These are phyloP conservation scores for Clarireedia paspali DNA, from an alignment of 2,329 filamentous ascomycete species.

Conservation along the genomic window DNA sequence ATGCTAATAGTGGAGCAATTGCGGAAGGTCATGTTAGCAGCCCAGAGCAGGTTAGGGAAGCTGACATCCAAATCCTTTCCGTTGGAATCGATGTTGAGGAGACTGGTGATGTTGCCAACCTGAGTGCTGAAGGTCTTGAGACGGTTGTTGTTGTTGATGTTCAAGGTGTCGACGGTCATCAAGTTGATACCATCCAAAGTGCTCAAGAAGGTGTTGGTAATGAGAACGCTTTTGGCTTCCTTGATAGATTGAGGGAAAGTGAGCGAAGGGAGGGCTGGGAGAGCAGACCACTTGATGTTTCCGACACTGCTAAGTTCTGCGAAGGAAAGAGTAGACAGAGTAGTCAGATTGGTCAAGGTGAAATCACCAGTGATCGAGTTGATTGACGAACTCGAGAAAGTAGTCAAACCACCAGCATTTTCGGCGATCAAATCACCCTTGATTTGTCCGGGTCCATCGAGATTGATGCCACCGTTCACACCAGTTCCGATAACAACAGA, in stretches of 20 bases:
- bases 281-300: constrained; percentile 62
- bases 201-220: constrained; percentile 80
- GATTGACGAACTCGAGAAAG: constrained; percentile 54
- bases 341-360: constrained; percentile 58
- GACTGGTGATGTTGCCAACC: constrained; percentile 65
- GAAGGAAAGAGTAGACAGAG: constrained; percentile 62
- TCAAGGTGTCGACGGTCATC: constrained; percentile 59
- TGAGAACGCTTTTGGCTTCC: constrained; percentile 59
- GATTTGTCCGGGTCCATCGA: constrained; percentile 53
- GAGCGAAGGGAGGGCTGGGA: constrained; percentile 54
- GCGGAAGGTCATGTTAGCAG: constrained; percentile 73
- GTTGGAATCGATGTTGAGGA: constrained; percentile 74
- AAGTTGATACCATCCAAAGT: constrained; percentile 77
- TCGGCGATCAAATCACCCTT: constrained; percentile 48
- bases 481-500: constrained; percentile 29
- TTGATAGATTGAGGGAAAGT: constrained; percentile 55
- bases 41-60: constrained; percentile 72
- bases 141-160: constrained; percentile 86
- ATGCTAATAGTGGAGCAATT: constrained; percentile 69
- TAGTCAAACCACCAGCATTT: constrained; percentile 57
- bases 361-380: constrained; percentile 62
- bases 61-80: constrained; percentile 59
- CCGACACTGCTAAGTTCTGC: constrained; percentile 56
- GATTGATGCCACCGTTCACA: constrained; percentile 36
- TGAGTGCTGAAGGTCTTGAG: constrained; percentile 70